Conservation (phyloP, 305 asterid species). For the Caryopteris hybrid region DNA sequence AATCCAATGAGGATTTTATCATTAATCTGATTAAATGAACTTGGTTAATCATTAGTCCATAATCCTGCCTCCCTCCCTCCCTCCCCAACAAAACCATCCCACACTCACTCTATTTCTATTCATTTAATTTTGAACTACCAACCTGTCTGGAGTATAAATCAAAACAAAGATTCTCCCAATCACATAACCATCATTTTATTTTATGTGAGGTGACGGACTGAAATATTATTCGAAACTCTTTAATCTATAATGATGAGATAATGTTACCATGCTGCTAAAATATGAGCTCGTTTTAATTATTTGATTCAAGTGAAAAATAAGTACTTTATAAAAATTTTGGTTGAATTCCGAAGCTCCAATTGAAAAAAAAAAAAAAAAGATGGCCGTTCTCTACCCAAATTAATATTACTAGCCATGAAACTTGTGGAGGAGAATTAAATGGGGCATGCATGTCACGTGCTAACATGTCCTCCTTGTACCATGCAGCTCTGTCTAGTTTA, state of each 20-base stretch:
- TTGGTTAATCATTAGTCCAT: constrained; percentile 27
- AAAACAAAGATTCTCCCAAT: constrained; percentile 29
- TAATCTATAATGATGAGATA: no score
- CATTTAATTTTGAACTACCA: constrained; percentile 27
- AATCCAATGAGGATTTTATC: constrained; percentile 38
- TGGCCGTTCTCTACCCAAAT: neutral
- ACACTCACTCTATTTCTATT: constrained; percentile 14
- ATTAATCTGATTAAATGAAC: constrained; percentile 34
- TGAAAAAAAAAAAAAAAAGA: no score
- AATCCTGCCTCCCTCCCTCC: neutral
- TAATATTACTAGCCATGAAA: neutral
- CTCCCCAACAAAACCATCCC: constrained; percentile 6
- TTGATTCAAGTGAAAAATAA: no score
- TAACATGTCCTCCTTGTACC: constrained; percentile 29
- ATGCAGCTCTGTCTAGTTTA: constrained; percentile 23
- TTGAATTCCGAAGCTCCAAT: no score
- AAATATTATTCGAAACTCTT: no score
- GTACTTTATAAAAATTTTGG: no score
- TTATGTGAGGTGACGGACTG: no score
- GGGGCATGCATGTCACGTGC: constrained; percentile 36
- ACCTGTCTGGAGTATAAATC: constrained; percentile 32
- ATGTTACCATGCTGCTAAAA: no score
- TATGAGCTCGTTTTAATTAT: no score
- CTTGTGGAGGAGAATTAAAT: neutral
- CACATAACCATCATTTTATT: neutral